Evolutionary conservation across 176 grass and related monocot species (phyloP).

Genomic region (Lolium multiflorum): DNA sequence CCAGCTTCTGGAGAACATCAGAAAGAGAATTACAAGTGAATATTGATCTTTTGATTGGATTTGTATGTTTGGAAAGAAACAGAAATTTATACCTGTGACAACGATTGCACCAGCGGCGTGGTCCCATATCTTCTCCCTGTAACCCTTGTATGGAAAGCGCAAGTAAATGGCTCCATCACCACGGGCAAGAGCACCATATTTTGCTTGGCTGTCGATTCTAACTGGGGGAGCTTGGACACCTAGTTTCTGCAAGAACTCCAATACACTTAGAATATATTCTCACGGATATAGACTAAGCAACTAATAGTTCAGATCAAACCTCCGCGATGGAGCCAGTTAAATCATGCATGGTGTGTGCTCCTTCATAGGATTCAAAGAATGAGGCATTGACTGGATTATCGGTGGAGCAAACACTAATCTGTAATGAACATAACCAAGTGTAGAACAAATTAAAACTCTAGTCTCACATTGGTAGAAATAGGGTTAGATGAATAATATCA

Average conservation of each 20-base stretch:
- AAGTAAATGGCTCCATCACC: conserved; percentile 95
- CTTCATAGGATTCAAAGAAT: conserved; percentile 98
- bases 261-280: conserved; percentile 14
- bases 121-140: conserved; percentile 98
- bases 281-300: background rate
- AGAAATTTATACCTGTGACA: conserved; percentile 63
- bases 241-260: conserved; percentile 76
- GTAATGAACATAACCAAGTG: conserved; percentile 32
- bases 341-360: conserved; percentile 88
- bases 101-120: conserved; percentile 97
- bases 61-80: background rate
- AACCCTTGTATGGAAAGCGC: conserved; percentile 89
- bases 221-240: conserved; percentile 91
- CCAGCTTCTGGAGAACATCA: conserved; percentile 78
- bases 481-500: conserved; percentile 22
- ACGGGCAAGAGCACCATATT: conserved; percentile 93
- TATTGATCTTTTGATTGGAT: background rate
- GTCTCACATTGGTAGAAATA: background rate
- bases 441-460: background rate
- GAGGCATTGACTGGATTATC: conserved; percentile 75
- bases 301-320: conserved; percentile 49
- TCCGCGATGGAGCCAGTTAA: conserved; percentile 78
- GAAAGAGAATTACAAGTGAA: background rate
- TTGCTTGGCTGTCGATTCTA: conserved; percentile 97
- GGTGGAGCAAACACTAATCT: conserved; percentile 72